Conservation (phyloP, 768 basidiomycete genomes). For the Rhizopogon salebrosus region DNA sequence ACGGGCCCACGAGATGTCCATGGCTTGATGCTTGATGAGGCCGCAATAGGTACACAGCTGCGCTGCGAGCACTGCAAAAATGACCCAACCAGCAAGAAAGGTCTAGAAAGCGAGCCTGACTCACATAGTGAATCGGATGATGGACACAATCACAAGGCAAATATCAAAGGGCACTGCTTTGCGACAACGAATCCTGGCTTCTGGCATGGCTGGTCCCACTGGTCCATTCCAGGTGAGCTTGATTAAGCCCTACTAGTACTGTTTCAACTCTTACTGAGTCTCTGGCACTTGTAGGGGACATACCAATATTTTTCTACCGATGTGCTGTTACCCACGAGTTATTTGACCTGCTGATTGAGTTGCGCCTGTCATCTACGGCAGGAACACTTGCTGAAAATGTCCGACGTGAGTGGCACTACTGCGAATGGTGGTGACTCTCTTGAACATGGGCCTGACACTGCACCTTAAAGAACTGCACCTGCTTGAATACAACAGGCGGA, state of each 20-base stretch:
- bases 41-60: not conserved
- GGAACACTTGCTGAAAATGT: constrained; percentile 17
- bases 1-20: constrained; percentile 2
- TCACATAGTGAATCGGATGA: too few relatives aligned
- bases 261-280: not conserved
- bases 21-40: not conserved
- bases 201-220: constrained; percentile 15
- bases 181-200: constrained; percentile 15
- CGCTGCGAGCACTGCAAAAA: not conserved
- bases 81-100: not conserved
- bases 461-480: constrained; percentile 18
- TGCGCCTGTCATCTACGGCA: constrained; percentile 14
- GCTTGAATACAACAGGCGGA: constrained; percentile 11
- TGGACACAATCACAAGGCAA: not conserved
- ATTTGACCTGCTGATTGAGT: constrained; percentile 19
- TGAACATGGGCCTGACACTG: not conserved
- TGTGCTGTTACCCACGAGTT: constrained; percentile 18
- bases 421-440: too few relatives aligned
- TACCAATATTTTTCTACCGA: constrained; percentile 16
- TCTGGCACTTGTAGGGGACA: constrained; percentile 1
- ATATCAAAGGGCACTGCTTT: not conserved
- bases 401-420: constrained; percentile 10
- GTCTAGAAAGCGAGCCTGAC: not conserved
- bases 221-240: constrained; percentile 15
- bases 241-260: not conserved